Evolutionary conservation across 371 early-diverging fungal species (phyloP).

Genomic region (Mucor circinelloides): DNA sequence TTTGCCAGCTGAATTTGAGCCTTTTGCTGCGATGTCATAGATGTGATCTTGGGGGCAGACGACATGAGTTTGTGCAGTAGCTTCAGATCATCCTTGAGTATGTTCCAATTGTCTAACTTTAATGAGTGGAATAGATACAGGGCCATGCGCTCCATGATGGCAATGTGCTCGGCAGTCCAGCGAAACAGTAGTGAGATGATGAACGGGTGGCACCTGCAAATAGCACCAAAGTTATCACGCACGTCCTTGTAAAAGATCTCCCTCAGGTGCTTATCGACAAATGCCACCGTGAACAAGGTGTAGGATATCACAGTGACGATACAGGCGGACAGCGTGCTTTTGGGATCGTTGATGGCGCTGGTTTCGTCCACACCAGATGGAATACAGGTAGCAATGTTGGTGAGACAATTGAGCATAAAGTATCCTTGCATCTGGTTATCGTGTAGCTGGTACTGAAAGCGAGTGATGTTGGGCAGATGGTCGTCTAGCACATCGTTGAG

Average conservation of each 20-base stretch:
- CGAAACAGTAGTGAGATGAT: constrained; percentile 47
- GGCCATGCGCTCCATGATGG: constrained; percentile 53
- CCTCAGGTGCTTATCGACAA: constrained; percentile 43
- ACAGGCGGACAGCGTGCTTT: constrained; percentile 26
- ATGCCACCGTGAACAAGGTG: constrained; percentile 51
- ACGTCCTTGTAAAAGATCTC: constrained; percentile 55
- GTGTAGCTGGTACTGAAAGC: constrained; percentile 26
- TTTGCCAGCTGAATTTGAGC: constrained; percentile 44
- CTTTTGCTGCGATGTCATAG: constrained; percentile 21
- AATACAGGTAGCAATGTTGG: constrained; percentile 36
- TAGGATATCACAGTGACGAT: constrained; percentile 40
- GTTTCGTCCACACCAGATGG: constrained; percentile 24
- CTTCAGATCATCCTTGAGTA: constrained; percentile 43
- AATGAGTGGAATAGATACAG: constrained; percentile 57
- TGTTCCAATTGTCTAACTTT: constrained; percentile 46
- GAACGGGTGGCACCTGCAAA: constrained; percentile 45
- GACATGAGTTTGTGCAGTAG: constrained; percentile 40
- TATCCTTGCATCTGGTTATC: constrained; percentile 34
- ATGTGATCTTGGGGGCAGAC: not conserved
- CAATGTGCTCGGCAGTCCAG: constrained; percentile 49
- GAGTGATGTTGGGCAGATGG: constrained; percentile 23
- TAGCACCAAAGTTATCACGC: constrained; percentile 45
- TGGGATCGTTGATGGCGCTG: not conserved
- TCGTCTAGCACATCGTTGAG: constrained; percentile 16
- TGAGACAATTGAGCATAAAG: constrained; percentile 38